These are phyloP conservation scores for Penicillium parvum DNA, from an alignment of 495 filamentous ascomycete species.

Conservation along the genomic window DNA sequence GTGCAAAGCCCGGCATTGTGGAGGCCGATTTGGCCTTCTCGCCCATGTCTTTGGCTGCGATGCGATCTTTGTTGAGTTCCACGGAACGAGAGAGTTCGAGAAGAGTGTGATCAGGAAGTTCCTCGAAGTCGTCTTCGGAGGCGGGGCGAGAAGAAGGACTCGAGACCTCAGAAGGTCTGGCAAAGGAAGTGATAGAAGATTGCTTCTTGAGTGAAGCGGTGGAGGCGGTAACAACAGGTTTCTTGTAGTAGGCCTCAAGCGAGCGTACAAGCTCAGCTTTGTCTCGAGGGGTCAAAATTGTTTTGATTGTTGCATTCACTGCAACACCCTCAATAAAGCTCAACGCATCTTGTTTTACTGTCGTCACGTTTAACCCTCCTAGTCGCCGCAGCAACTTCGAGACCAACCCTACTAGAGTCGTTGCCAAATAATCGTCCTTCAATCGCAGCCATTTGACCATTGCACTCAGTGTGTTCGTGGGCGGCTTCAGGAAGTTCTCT, in stretches of 20 bases:
- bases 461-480: slow-evolving; percentile 57
- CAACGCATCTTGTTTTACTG: slow-evolving; percentile 56
- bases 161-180: slow-evolving; percentile 38
- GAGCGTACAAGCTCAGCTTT: slow-evolving; percentile 78
- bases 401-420: slow-evolving; percentile 62
- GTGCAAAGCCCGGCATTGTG: slow-evolving; percentile 31
- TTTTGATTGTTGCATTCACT: slow-evolving; percentile 55
- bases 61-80: slow-evolving; percentile 44
- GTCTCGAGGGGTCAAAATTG: slow-evolving; percentile 69
- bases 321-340: slow-evolving; percentile 58
- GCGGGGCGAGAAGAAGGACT: slow-evolving; percentile 28
- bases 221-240: slow-evolving; percentile 43
- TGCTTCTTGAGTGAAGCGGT: slow-evolving; percentile 55
- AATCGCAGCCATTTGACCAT: slow-evolving; percentile 82
- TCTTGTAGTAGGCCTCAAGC: slow-evolving; percentile 69
- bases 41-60: slow-evolving; percentile 34
- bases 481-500: slow-evolving; percentile 48
- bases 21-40: slow-evolving; percentile 33
- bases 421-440: slow-evolving; percentile 76
- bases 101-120: slow-evolving; percentile 40
- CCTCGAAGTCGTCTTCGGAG: slow-evolving; percentile 44
- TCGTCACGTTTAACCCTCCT: slow-evolving; percentile 60
- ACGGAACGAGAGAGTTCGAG: slow-evolving; percentile 45
- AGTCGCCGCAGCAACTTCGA: slow-evolving; percentile 70
- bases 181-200: slow-evolving; percentile 62